phyloP scores from a whole-genome alignment of 768 basidiomycete genomes.

The Xerocomellus intermedius region DNA sequence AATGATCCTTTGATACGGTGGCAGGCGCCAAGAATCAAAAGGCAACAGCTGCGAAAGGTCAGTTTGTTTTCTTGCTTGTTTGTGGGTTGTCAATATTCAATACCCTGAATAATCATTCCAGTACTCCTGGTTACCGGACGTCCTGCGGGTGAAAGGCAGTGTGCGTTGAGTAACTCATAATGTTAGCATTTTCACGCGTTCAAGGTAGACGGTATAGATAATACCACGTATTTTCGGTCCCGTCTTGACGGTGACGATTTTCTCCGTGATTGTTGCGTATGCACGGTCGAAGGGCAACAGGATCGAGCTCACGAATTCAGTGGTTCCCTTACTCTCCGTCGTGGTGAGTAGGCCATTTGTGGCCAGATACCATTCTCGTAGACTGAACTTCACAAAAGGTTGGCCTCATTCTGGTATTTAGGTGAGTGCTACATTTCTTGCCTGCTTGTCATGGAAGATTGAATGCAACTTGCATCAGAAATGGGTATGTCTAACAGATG shows the following conservation, averaged over 20 bases:
- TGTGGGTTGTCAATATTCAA: not conserved
- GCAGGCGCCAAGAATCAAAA: conserved; percentile 46
- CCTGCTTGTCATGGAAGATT: not conserved
- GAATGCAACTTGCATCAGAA: conserved; percentile 40
- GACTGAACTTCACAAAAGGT: conserved; percentile 46
- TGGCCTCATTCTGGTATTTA: conserved; percentile 84
- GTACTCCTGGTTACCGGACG: conserved; percentile 92
- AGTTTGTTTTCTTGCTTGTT: not conserved
- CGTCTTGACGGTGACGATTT: conserved; percentile 79
- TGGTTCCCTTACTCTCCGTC: conserved; percentile 85
- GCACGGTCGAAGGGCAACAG: conserved; percentile 54
- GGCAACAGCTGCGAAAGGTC: conserved; percentile 55
- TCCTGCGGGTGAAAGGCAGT: conserved; percentile 79
- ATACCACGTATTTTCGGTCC: conserved; percentile 73
- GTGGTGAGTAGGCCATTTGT: conserved; percentile 56
- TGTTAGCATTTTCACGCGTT: not conserved
- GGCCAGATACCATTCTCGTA: not conserved
- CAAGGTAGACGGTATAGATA: conserved; percentile 45
- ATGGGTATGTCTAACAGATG: conserved; percentile 49
- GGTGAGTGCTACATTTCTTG: conserved; percentile 41
- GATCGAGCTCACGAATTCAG: conserved; percentile 73
- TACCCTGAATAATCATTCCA: conserved; percentile 26
- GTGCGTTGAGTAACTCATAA: conserved; percentile 42
- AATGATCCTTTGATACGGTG: not conserved
- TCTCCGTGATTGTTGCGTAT: conserved; percentile 62